Base-by-base conservation (phyloP, 1,139 yeast species). In the Yamadazyma sp. region DNA sequence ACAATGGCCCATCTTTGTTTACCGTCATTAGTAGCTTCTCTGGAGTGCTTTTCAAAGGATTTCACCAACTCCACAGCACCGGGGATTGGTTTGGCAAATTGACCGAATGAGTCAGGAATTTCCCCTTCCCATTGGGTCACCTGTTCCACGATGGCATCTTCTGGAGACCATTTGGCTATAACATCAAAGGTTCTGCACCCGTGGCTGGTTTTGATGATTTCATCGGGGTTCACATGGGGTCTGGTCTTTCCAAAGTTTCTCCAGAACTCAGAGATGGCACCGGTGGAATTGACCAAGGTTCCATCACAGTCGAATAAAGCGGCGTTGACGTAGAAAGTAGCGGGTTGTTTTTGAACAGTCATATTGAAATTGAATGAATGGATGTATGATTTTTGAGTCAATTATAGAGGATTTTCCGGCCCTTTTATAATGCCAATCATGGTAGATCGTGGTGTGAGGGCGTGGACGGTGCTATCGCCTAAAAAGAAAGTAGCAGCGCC, bases 111-210 rank as follows among this genome's bases (percentile, higher is more conserved):
- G 57, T 78, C 80, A 37, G 89, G 88, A 48, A 86, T 84, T 34
- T 74, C 73, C 41, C 80, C 83, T 64, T 85, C 92, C 64, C 85
- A 71, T 45, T 73, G 74, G 38, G 85, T 77, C 33, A 82, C 86
- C 60, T 79, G 82, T 47, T 79, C 81, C 39, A 67, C 78, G 48
- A 72, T 73, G 40, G 88, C 89, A 56, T 78, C 80, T 58, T 81
- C 82, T 42, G 92, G 90, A 50, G 86, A 80, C 76, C 82, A 81
- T 61, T 76, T 78, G 45, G 78, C 78, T 56, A 86, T 76, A 29
- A 85, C 86, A 59, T 86, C 95, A 50, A 77, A 76, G 13, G 94
- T 85, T 65, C 95, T 78, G 61, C 87, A 80, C 32, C 95, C 95
- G 60, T 86, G 95, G 22, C 87, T 78, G 33, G 85, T 80, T 61